Conservation (phyloP, 2,329 filamentous ascomycete species). For the Talaromyces funiculosus region DNA sequence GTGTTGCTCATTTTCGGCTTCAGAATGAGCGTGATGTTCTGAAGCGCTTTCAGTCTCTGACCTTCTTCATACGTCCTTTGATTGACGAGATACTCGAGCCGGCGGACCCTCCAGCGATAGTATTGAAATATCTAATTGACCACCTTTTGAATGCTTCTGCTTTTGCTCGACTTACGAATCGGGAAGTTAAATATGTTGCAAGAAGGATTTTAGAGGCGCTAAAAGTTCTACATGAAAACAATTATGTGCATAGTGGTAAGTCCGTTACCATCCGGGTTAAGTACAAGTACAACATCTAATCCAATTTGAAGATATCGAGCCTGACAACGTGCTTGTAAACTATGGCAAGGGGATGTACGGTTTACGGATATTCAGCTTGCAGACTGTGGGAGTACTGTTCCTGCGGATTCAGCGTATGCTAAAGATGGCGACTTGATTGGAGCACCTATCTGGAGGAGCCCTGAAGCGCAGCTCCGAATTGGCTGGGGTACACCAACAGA, state of each 20-base stretch:
- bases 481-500: constrained; percentile 18
- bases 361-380: constrained; percentile 19
- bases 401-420: constrained; percentile 11
- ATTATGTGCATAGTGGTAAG: constrained; percentile 7
- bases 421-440: constrained; percentile 15
- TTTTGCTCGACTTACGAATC: background rate
- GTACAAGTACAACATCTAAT: background rate
- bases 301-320: constrained; percentile 17
- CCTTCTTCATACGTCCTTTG: background rate
- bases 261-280: background rate
- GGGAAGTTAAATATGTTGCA: background rate
- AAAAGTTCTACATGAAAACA: background rate
- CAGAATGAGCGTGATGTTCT: constrained; percentile 6
- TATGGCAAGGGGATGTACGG: constrained; percentile 11
- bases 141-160: constrained; percentile 1
- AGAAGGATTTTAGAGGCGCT: constrained; percentile 1
- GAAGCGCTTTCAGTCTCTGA: background rate
- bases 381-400: constrained; percentile 17
- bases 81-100: constrained; percentile 4
- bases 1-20: background rate
- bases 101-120: background rate
- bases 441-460: constrained; percentile 17
- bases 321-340: constrained; percentile 20
- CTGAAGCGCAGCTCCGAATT: constrained; percentile 17
- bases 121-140: constrained; percentile 3